phyloP scores from a whole-genome alignment of 2,329 filamentous ascomycete genomes.

The Colletotrichum chlorophyti region DNA sequence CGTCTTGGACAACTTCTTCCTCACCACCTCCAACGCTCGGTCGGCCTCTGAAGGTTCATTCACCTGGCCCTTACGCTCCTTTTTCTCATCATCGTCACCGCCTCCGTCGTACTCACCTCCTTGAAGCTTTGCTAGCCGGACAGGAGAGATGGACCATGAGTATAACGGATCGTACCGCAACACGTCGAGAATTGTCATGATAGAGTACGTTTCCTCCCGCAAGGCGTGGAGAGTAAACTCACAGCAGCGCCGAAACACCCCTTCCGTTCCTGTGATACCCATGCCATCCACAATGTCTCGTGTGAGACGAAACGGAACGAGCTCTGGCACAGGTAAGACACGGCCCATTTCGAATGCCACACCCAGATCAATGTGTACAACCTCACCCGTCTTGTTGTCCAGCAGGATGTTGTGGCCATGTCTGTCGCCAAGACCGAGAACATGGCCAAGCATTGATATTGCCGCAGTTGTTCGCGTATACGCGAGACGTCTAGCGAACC shows the following conservation, averaged over 20 bases:
- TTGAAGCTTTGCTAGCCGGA: constrained; percentile 69
- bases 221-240: constrained; percentile 96
- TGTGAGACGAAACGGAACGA: constrained; percentile 94
- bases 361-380: constrained; percentile 95
- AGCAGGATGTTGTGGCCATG: constrained; percentile 97
- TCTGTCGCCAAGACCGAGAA: constrained; percentile 90
- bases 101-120: constrained; percentile 60
- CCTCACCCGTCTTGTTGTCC: constrained; percentile 88
- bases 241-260: constrained; percentile 96
- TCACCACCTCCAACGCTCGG: constrained; percentile 87
- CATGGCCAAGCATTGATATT: constrained; percentile 92
- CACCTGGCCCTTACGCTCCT: constrained; percentile 48
- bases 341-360: constrained; percentile 97
- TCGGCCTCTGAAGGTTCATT: constrained; percentile 80
- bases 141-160: constrained; percentile 87
- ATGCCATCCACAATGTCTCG: constrained; percentile 96
- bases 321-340: constrained; percentile 92
- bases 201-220: constrained; percentile 93
- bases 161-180: constrained; percentile 97
- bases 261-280: constrained; percentile 93
- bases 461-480: constrained; percentile 94
- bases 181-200: constrained; percentile 98
- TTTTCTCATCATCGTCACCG: constrained; percentile 43
- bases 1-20: constrained; percentile 94
- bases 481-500: constrained; percentile 87